Percentiles rank a stretch among this genome's conserved stretches.
These are phyloP conservation scores for Trichoderma orchidacearum DNA, from an alignment of 495 filamentous ascomycete species.

Conservation along the genomic window DNA sequence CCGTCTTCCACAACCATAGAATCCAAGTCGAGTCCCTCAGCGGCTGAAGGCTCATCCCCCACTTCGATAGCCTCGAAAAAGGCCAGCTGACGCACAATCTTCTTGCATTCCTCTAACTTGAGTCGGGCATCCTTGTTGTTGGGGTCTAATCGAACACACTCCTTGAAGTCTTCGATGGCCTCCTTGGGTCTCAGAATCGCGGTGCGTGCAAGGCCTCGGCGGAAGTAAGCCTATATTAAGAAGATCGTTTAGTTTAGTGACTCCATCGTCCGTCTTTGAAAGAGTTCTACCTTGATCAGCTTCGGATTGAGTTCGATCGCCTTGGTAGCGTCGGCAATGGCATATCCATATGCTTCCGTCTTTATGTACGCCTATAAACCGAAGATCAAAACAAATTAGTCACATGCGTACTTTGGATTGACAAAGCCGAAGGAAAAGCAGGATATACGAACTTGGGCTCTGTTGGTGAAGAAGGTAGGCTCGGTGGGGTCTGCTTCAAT, in stretches of 20 bases:
- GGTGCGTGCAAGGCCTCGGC: slow-evolving; percentile 78
- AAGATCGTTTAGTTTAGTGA: background rate
- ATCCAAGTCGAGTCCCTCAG: slow-evolving; percentile 81
- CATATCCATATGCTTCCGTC: slow-evolving; percentile 85
- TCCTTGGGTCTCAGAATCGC: slow-evolving; percentile 79
- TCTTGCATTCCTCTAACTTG: slow-evolving; percentile 83
- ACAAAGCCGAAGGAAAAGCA: background rate
- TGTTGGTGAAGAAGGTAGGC: slow-evolving; percentile 82
- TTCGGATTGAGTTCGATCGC: slow-evolving; percentile 82
- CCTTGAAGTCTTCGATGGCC: slow-evolving; percentile 83
- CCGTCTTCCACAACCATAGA: slow-evolving; percentile 63
- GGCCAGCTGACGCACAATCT: slow-evolving; percentile 74
- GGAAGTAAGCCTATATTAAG: slow-evolving; percentile 70
- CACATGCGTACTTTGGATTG: background rate
- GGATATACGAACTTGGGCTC: slow-evolving; percentile 61
- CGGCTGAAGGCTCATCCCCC: slow-evolving; percentile 76
- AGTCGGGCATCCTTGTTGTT: slow-evolving; percentile 79
- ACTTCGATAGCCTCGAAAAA: slow-evolving; percentile 95
- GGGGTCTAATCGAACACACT: slow-evolving; percentile 75
- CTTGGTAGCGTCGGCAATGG: slow-evolving; percentile 83
- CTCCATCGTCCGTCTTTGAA: background rate
- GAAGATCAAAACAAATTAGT: background rate
- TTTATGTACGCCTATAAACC: slow-evolving; percentile 71
- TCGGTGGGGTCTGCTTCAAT: slow-evolving; percentile 77
- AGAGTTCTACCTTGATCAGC: slow-evolving; percentile 57